phyloP scores from a whole-genome alignment of 495 filamentous ascomycete genomes.

The Hypoxylon cercidicola region DNA sequence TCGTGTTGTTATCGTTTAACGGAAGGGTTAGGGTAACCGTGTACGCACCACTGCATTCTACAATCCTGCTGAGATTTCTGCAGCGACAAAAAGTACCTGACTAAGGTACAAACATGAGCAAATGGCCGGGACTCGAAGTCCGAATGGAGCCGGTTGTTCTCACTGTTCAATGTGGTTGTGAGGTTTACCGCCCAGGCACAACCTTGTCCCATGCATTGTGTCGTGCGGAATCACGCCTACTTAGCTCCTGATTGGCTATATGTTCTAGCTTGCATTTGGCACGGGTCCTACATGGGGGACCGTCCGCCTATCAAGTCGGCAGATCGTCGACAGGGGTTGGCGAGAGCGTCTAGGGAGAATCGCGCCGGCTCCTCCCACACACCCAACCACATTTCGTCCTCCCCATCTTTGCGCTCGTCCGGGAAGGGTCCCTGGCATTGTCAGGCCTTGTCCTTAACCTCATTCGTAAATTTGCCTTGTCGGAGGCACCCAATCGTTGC shows the following conservation, averaged over 20 bases:
- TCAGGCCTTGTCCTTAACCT: constrained; percentile 37
- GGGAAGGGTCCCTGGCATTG: constrained; percentile 35
- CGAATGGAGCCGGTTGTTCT: constrained; percentile 26
- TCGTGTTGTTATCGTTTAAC: neutral
- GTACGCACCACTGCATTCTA: neutral
- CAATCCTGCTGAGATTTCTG: neutral
- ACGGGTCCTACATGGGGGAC: constrained; percentile 37
- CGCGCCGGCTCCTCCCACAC: constrained; percentile 39
- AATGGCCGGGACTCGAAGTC: constrained; percentile 18
- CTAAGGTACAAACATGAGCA: constrained; percentile 11
- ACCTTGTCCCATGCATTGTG: constrained; percentile 42
- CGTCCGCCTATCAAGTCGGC: constrained; percentile 42
- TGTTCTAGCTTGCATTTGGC: constrained; percentile 40
- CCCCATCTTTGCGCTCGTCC: constrained; percentile 40
- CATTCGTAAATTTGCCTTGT: constrained; percentile 35
- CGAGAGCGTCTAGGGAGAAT: constrained; percentile 38
- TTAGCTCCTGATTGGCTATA: constrained; percentile 36
- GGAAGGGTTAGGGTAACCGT: neutral
- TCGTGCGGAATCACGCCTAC: constrained; percentile 42
- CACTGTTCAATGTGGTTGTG: constrained; percentile 24
- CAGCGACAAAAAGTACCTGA: constrained; percentile 9
- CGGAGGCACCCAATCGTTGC: constrained; percentile 27
- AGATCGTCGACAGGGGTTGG: constrained; percentile 43
- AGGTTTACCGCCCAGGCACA: constrained; percentile 46
- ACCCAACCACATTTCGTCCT: constrained; percentile 40